Percentiles rank a stretch among this genome's conserved stretches.
Evolutionary conservation across 352 stramenopile species (phyloP).

Genomic region (Phytopythium montanum): DNA sequence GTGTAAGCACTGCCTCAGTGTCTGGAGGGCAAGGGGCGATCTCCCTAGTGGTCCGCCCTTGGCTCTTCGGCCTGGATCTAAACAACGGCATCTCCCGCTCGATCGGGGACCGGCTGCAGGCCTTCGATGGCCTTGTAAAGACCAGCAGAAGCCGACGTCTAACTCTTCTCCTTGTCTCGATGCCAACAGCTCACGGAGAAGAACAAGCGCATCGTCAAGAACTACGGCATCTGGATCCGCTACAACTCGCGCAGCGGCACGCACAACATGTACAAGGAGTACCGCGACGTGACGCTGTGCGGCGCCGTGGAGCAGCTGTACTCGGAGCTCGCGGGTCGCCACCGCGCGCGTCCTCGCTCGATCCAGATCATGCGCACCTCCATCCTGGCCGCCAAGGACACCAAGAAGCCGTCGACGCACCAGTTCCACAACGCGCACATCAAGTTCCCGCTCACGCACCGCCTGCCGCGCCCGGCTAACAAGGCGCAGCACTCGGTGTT

Average conservation of each 20-base stretch:
- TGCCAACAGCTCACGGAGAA: conserved; percentile 93
- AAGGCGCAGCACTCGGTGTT: conserved; percentile 97
- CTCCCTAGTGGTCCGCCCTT: not conserved
- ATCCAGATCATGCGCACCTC: conserved; percentile 99
- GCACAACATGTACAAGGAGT: conserved; percentile 99
- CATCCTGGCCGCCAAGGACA: conserved; percentile 94
- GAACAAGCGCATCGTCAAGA: conserved; percentile 98
- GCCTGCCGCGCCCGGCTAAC: conserved; percentile 89
- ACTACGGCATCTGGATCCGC: conserved; percentile 99
- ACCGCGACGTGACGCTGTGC: conserved; percentile 97
- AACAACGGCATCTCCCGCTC: conserved; percentile 3
- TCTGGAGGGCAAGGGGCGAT: not conserved
- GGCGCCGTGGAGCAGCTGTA: conserved; percentile 99
- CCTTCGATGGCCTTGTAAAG: not conserved
- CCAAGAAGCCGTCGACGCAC: conserved; percentile 95
- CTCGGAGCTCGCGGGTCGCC: conserved; percentile 97
- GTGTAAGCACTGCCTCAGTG: conserved; percentile 3
- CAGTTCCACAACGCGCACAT: conserved; percentile 97
- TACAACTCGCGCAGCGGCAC: conserved; percentile 99
- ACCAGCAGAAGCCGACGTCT: not conserved
- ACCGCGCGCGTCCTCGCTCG: conserved; percentile 95
- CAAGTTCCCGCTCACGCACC: conserved; percentile 98
- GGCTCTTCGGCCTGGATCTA: not conserved
- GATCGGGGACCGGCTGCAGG: not conserved
- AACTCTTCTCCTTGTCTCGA: conserved; percentile 4